phyloP scores from a whole-genome alignment of 352 stramenopile species.

The Pythium coloratum region DNA sequence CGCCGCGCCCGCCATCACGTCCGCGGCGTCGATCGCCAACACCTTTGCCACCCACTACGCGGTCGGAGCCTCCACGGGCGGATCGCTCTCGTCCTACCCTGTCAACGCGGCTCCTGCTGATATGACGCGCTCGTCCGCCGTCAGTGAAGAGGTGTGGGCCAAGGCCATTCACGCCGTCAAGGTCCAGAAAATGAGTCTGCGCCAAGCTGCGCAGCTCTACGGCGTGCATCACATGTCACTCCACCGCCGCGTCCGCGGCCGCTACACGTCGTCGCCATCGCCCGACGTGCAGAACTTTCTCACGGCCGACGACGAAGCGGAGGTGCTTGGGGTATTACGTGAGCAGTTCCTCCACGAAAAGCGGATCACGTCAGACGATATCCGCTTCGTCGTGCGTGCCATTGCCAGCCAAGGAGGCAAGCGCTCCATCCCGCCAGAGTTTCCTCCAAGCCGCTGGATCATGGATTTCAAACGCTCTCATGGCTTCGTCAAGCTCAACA shows the following conservation, averaged over 20 bases:
- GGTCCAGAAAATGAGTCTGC: conserved; percentile 62
- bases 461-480: conserved; percentile 57
- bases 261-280: conserved; percentile 25
- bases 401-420: conserved; percentile 46
- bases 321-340: conserved; percentile 46
- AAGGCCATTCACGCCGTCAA: conserved; percentile 64
- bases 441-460: conserved; percentile 53
- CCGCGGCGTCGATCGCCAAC: background rate
- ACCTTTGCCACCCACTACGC: background rate
- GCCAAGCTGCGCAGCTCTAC: conserved; percentile 56
- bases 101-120: conserved; percentile 5
- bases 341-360: conserved; percentile 56
- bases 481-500: conserved; percentile 20
- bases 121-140: conserved; percentile 24
- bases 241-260: conserved; percentile 53
- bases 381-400: conserved; percentile 60
- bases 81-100: background rate
- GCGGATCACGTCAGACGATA: conserved; percentile 42
- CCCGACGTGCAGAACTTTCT: conserved; percentile 32
- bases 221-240: conserved; percentile 68
- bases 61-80: background rate
- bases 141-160: conserved; percentile 61
- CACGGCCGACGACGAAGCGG: conserved; percentile 50
- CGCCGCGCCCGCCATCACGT: background rate
- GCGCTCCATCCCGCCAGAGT: conserved; percentile 41